phyloP scores from a whole-genome alignment of 345 rosid species.

The Balakata baccata region DNA sequence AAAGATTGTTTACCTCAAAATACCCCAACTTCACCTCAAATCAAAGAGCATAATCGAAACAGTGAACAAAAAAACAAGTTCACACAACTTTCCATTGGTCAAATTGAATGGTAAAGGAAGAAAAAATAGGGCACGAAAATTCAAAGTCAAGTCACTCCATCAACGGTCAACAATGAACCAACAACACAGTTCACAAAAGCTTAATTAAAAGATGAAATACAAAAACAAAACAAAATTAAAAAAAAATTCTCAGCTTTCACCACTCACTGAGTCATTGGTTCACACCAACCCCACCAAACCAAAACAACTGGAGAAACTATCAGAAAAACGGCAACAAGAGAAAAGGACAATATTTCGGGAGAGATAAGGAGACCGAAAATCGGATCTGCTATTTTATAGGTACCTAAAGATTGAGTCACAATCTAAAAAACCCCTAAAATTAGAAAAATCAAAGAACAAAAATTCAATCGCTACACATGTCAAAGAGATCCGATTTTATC shows the following conservation, averaged over 20 bases:
- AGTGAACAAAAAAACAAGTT: background rate
- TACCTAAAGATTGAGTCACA: conserved; percentile 32
- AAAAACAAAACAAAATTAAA: background rate
- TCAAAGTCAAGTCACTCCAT: conserved; percentile 10
- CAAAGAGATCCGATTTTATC: conserved; percentile 56
- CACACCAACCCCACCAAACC: conserved; percentile 21
- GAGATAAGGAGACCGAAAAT: conserved; percentile 16
- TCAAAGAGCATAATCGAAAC: background rate
- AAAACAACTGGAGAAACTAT: conserved; percentile 3
- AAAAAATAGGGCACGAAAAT: background rate
- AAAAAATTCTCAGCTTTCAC: background rate
- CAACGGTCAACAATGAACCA: conserved; percentile 11
- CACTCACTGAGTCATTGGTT: conserved; percentile 14
- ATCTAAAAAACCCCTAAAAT: conserved; percentile 31
- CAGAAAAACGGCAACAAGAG: background rate
- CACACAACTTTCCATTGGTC: background rate
- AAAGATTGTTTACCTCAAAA: background rate
- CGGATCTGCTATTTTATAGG: conserved; percentile 39
- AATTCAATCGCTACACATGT: conserved; percentile 22
- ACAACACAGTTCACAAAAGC: conserved; percentile 11
- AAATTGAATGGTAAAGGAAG: background rate
- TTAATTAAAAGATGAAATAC: background rate
- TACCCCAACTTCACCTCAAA: background rate
- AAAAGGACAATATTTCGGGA: background rate
- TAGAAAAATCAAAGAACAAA: conserved; percentile 22